Base-by-base conservation (phyloP, 139 green algal genomes). In the Tetradesmus lagerheimii region DNA sequence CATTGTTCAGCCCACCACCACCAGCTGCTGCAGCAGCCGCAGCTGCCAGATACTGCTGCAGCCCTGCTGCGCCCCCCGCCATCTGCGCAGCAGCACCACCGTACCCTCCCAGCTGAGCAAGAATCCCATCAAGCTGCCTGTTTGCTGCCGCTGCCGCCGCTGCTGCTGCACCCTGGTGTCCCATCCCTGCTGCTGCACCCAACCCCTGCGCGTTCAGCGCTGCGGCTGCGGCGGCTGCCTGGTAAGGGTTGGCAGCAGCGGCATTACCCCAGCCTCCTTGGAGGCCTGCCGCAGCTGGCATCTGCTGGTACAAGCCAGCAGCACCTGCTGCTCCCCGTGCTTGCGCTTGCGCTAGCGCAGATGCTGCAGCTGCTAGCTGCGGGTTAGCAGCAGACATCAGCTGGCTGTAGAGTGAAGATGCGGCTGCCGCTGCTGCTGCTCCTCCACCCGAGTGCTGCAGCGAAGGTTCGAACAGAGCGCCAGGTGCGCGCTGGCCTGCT, bases 321-420 rank as follows among this genome's bases (percentile, higher is more conserved):
- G 75, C 75, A 45, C 75, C 37, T 20, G 37, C 38, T 14, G 38
- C 39, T 38, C 34, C 34, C 2, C n/a, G 38, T 18, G 25, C 67
- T 14, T 89, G 67, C 11, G 67, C 85, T 57, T 89, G 85, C 20
- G 45, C 37, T 16, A 89, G 67, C 16, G 41, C 84, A 34, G 43
- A 50, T 50, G 84, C 84, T 31, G 85, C 85, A 62, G 62, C 57
- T 57, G 83, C 84, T 16, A 89, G 45, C 43, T 83, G 71, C 31
- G 85, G 71, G 71, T 84, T 84, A 15, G 85, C 64, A 20, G 85
- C 64, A 16, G 83, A 75, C 71, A 89, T 83, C 12, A 89, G 45
- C 11, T 80, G 83, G 12, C 64, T 18, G 50, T 88, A 88, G 9
- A 88, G 18, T 0, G 57, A 66, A 1, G 23, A 25, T 62, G 83